Conservation (phyloP, 2,329 filamentous ascomycete genomes). For the Cladosporium velox region DNA sequence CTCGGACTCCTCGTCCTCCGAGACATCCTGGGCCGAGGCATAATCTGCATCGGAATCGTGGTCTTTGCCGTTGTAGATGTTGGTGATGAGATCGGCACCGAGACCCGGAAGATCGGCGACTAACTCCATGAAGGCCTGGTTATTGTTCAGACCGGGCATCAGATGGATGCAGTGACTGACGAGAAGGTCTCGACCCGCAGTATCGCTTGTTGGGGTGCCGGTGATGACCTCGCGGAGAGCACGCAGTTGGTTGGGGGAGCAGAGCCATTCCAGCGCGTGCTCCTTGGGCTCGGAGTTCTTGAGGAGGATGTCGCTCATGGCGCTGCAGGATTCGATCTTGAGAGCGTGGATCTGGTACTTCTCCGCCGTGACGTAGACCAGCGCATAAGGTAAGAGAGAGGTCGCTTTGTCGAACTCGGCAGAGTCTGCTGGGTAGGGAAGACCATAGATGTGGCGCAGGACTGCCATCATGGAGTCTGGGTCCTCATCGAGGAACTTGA, state of each 20-base stretch:
- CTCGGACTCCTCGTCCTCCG: background rate
- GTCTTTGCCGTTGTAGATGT: background rate
- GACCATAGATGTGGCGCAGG: constrained; percentile 39
- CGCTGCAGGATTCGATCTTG: background rate
- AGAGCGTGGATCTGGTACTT: background rate
- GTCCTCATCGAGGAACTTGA: background rate
- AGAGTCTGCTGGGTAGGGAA: constrained; percentile 47
- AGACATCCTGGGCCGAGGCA: background rate
- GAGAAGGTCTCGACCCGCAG: background rate
- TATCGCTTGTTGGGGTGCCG: background rate
- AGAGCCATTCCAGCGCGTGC: background rate
- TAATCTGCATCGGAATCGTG: background rate
- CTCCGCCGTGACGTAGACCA: background rate
- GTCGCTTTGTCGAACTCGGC: background rate
- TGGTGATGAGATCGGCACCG: background rate
- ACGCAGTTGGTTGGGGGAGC: background rate
- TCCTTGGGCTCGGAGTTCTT: no score
- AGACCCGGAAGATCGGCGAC: background rate
- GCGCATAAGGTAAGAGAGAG: background rate
- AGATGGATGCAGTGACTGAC: background rate
- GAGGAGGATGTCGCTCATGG: background rate
- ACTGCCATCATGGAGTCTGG: background rate
- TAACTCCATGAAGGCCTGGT: background rate
- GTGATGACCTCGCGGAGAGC: background rate
- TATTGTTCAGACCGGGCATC: background rate